Evolutionary conservation across 805 yeast species (phyloP), one percentile per base, ranked within the genome.

Genomic region (Saccharomycopsis vini): DNA sequence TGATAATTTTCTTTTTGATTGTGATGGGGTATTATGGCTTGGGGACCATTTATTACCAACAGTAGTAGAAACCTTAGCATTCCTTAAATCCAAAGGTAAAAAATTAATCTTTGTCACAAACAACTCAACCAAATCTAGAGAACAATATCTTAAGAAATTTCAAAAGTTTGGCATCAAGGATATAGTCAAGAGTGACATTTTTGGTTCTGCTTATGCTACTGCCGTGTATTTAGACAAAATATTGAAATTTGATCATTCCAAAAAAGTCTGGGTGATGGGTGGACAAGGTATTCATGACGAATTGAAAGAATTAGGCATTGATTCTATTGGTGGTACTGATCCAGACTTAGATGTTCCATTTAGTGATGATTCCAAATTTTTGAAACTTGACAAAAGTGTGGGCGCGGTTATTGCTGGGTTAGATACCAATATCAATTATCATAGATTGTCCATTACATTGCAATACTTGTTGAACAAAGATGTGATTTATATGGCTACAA

Each of bases 1-100:
- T 60, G 96, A 88, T 58, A 87, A 85, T 47, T 90, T 89, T 55
- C 66, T 92, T 52, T 92, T 92, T 59, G 98, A 92, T 57, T 92
- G 98, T 66, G 98, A 92, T 59, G 98, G 98, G 26, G 98, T 92
- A 3, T 68, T 92, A 47, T 92, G 98, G 98, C 64, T 83, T 39
- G 97, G 97, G 2, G 78, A 75, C 50, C 84, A 79, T 52, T 62
- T 86, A 20, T 69, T 92, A 39, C 97, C 97, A 5, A 66, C 73
- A 15, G 83, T 86, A 2, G 71, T 68, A 10, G 97, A 92, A 59
- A 83, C 95, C 0, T 61, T 92, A 34, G 69, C 71, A 7, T 58
- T 82, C 34, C 66, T 92, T 51, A 71, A 55, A 36, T 41, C 57
- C 15, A 50, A 54, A 20, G 73, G 75, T 31, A 92, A 92, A 61